phyloP scores from a whole-genome alignment of 2,329 filamentous ascomycete species.

The Fusarium sp. region DNA sequence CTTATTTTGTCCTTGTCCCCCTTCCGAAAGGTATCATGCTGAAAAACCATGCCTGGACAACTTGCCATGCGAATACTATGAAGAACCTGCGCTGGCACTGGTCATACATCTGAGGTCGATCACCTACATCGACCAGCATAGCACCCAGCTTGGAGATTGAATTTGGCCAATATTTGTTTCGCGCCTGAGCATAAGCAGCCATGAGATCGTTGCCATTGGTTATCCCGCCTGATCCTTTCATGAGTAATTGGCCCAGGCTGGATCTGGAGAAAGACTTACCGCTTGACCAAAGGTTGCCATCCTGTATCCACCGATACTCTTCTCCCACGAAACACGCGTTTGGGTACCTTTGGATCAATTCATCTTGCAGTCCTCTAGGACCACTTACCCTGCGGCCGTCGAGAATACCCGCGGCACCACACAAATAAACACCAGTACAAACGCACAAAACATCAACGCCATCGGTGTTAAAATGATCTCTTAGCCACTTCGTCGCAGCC shows the following conservation, averaged over 20 bases:
- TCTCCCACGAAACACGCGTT: conserved; percentile 59
- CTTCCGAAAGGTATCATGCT: conserved; percentile 11
- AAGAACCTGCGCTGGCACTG: conserved; percentile 52
- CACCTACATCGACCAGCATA: conserved; percentile 62
- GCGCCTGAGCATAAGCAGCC: conserved; percentile 62
- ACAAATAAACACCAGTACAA: conserved; percentile 64
- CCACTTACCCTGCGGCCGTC: conserved; percentile 61
- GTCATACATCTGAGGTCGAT: conserved; percentile 59
- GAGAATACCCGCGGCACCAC: conserved; percentile 62
- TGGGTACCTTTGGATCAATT: conserved; percentile 55
- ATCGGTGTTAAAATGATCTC: conserved; percentile 53
- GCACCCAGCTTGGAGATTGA: conserved; percentile 59
- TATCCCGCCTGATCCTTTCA: conserved; percentile 57
- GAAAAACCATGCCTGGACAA: conserved; percentile 51
- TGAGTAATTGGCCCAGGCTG: neutral
- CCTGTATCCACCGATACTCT: conserved; percentile 62
- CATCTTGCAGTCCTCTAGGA: conserved; percentile 58
- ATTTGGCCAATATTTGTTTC: conserved; percentile 57
- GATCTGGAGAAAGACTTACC: conserved; percentile 53
- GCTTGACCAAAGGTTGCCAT: conserved; percentile 67
- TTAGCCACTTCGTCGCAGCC: conserved; percentile 58
- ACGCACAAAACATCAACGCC: conserved; percentile 63
- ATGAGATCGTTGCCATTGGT: conserved; percentile 70
- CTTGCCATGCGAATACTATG: conserved; percentile 53
- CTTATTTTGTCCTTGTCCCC: neutral